Percentiles rank a stretch among this genome's conserved stretches.
phyloP scores from a whole-genome alignment of 129 eudicot genomes.

The Logfia minima region DNA sequence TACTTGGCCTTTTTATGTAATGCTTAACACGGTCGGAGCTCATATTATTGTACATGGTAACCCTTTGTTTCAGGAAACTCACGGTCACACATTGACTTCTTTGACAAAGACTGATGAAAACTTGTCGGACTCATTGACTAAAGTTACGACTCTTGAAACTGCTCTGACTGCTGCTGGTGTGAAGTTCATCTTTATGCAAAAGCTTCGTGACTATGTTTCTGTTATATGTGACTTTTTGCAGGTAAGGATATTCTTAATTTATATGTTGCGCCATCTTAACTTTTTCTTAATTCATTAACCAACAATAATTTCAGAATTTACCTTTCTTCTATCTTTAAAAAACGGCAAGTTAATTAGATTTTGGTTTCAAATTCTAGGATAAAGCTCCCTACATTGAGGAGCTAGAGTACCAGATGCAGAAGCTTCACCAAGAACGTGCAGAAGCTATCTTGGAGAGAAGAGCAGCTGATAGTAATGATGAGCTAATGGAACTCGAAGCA shows the following conservation, averaged over 20 bases:
- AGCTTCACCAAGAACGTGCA: slow-evolving; percentile 92
- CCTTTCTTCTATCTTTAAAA: neutral
- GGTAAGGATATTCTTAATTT: slow-evolving; percentile 57
- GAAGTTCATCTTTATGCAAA: slow-evolving; percentile 96
- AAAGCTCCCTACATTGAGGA: slow-evolving; percentile 91
- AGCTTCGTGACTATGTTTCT: slow-evolving; percentile 92
- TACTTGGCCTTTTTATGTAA: slow-evolving; percentile 1
- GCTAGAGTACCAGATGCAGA: slow-evolving; percentile 87
- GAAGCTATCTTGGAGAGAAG: slow-evolving; percentile 68
- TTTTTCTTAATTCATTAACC: neutral
- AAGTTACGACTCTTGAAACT: slow-evolving; percentile 59
- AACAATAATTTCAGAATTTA: neutral
- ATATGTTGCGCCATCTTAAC: slow-evolving; percentile 11
- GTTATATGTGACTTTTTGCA: slow-evolving; percentile 89
- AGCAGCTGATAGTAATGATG: slow-evolving; percentile 73
- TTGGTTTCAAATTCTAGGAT: slow-evolving; percentile 46
- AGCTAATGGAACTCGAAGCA: slow-evolving; percentile 72
- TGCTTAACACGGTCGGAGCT: neutral
- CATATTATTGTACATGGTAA: neutral
- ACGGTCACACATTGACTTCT: slow-evolving; percentile 52
- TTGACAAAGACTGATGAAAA: slow-evolving; percentile 71
- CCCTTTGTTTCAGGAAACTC: slow-evolving; percentile 64
- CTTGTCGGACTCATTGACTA: slow-evolving; percentile 60
- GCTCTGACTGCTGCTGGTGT: slow-evolving; percentile 78
- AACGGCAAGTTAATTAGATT: neutral